A percentile compares a stretch with the other conserved stretches of the same genome.
Conservation (phyloP, 306 rosid genomes). For the Gastrolobium bilobum region DNA sequence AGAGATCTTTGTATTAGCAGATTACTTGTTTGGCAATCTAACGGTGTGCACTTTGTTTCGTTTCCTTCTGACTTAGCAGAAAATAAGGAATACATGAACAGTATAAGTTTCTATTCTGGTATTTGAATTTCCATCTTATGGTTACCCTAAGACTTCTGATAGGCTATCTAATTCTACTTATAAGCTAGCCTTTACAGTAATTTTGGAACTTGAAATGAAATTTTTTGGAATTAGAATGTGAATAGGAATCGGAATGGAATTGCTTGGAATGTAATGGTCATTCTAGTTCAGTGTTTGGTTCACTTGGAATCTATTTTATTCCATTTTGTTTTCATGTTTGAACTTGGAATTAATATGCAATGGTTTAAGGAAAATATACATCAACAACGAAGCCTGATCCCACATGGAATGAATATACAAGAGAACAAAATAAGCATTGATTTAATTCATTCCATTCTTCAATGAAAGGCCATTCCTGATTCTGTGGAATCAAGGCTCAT, state of each 20-base stretch:
- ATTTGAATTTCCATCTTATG: constrained; percentile 25
- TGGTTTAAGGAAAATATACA: background rate
- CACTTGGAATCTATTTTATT: background rate
- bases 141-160: background rate
- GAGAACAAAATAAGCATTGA: constrained; percentile 4
- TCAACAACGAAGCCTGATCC: background rate
- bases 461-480: background rate
- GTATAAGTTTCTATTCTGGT: background rate
- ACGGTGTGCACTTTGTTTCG: background rate
- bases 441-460: constrained; percentile 6
- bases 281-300: constrained; percentile 16
- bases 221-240: background rate
- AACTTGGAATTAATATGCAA: constrained; percentile 9
- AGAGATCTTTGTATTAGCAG: background rate
- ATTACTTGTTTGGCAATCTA: constrained; percentile 1
- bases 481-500: background rate
- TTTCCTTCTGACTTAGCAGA: constrained; percentile 1
- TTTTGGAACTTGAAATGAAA: background rate
- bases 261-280: constrained; percentile 1
- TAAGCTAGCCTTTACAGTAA: background rate
- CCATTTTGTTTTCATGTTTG: background rate
- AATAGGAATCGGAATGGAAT: background rate
- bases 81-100: constrained; percentile 1
- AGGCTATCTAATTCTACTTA: constrained; percentile 15
- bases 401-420: constrained; percentile 13